Base-by-base conservation (phyloP, 331 rosid genomes). In the Quercus tomentella region DNA sequence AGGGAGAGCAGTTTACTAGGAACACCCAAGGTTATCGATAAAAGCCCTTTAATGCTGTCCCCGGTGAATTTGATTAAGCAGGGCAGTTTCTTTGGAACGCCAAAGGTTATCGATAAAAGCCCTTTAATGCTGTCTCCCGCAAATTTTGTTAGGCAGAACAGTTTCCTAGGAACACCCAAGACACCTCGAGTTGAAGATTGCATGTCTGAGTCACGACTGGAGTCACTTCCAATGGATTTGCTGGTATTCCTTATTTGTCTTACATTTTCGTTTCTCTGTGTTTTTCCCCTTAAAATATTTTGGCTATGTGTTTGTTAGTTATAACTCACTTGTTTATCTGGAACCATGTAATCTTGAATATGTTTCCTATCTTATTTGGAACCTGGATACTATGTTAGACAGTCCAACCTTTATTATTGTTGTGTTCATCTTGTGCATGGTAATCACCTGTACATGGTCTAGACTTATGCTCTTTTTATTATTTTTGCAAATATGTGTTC, bases 151-250 rank as follows among this genome's bases (percentile, higher is more conserved):
- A 84, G 70, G 41, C 93, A 83, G 82, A 84, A 28, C 80, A 76
- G 70, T 79, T 82, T 86, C 6, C 22, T 88, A 8, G 90, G 89
- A 14, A 85, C 99, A 0, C 98, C 98, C 0, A 89, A 68, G 83
- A 91, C 97, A 1, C 98, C 98, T 16, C 76, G 85, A n/a, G 30
- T 70, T 35, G 97, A 92, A 35, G 87, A 82, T 55, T 85, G 87
- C 4, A 72, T 37, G n/a, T 90, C 91, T 0, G 97, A 93, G 31
- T 95, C 97, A 0, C 84, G 86, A 80, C 92, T 93, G 1, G 98
- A 95, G 87, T 90, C 93, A 65, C 96, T 95, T 56, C 97, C 97
- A 21, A 87, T 86, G 87, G 98, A 93, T 77, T 82, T 95, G 74
- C 81, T 95, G 96, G 98, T 95, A 90, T 82, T 73, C 69, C 75